Evolutionary conservation across 1,284 basidiomycete species (phyloP), one percentile per base, ranked within the genome.

Genomic region (Leccinum subrobustum): DNA sequence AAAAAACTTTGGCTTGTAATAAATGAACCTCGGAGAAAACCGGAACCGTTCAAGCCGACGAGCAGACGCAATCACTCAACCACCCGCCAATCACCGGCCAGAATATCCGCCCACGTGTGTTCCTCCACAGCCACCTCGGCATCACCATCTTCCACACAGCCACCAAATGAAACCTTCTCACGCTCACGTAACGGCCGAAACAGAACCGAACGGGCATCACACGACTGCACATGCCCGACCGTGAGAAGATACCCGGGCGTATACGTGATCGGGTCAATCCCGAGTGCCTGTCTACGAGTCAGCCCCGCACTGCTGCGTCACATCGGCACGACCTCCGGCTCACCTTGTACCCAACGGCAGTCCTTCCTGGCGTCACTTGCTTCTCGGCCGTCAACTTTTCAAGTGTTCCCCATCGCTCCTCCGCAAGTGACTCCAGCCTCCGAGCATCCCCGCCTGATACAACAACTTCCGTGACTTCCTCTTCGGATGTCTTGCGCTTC

Each of bases 311-410:
- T 9, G 27, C 8, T 16, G n/a, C 39, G n/a, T 42, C 39, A 52
- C 39, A 52, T 25, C 14, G 6, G 16, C 20, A 29, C 3, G 16
- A 47, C 37, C 4, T 20, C 39, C 4, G 42, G 3, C 65, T 25
- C 2, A 74, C 71, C 68, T 70, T 75, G 69, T 66, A 70, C 2
- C 65, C 69, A 14, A 75, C 56, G 12, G 9, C 48, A 4, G 65
- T 3, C 52, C 63, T 3, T 42, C 63, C 69, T 2, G 18, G 29
- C 27, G 2, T 7, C 14, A 64, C 18, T 52, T 58, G 58, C 9
- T 6, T 25, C 1, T 54, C 53, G 0, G 52, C 39, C 20, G 61
- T 65, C 18, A 57, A n/a, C 58, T 35, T 60, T 0, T n/a, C 50
- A 9, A 75, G 62, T 5, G 47, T 56, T 3, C 14, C 58, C 71